Evolutionary conservation across 257 asterid genomes (phyloP).

Genomic region (Solanum sejunctum): DNA sequence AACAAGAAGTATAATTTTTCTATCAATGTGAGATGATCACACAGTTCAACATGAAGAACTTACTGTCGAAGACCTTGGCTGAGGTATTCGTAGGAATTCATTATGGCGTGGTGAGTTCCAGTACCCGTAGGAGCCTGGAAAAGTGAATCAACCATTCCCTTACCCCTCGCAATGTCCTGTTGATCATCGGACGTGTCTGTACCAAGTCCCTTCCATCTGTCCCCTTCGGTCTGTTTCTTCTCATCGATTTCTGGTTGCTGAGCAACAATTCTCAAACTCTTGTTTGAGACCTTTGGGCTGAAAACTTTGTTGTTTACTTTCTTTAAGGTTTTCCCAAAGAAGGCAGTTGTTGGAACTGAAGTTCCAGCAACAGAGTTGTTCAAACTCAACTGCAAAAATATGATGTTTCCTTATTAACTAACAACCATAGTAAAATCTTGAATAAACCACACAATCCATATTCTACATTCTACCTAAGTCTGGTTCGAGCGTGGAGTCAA

Average conservation of each 20-base stretch:
- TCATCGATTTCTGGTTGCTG: conserved; percentile 13
- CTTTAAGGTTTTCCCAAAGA: conserved; percentile 18
- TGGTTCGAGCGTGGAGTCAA: background rate
- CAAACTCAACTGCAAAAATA: conserved; percentile 22
- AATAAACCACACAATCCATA: background rate
- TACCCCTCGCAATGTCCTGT: conserved; percentile 37
- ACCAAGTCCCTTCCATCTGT: conserved; percentile 28
- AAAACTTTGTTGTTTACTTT: background rate
- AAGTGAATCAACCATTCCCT: conserved; percentile 29
- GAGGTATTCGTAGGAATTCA: conserved; percentile 29
- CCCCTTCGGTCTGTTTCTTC: conserved; percentile 15
- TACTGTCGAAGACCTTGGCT: conserved; percentile 32
- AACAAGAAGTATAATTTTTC: background rate
- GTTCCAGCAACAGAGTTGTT: conserved; percentile 11
- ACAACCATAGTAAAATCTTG: too few relatives aligned
- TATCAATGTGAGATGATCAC: background rate
- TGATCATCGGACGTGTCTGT: conserved; percentile 29
- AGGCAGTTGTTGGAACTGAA: conserved; percentile 14
- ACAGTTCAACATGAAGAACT: background rate
- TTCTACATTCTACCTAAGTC: background rate
- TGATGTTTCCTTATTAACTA: background rate
- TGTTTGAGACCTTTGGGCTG: background rate
- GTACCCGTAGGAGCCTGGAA: conserved; percentile 36
- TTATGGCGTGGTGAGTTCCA: conserved; percentile 26
- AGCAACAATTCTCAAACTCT: conserved; percentile 14